Conservation (phyloP, 1,139 yeast species). For the Saccharomycopsis hybrid region DNA sequence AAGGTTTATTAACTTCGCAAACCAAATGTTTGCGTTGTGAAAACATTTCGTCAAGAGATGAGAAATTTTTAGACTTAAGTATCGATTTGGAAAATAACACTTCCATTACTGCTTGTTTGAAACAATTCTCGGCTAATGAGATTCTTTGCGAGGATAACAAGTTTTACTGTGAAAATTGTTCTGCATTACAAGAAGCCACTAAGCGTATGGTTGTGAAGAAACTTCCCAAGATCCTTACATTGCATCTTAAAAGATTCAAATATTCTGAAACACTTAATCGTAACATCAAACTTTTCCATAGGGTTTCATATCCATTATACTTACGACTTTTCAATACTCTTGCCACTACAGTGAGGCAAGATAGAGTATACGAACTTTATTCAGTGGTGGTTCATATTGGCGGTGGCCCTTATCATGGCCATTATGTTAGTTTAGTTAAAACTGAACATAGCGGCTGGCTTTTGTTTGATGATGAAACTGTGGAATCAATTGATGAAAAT, state of each 20-base stretch:
- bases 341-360: slow-evolving; percentile 36
- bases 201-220: slow-evolving; percentile 79
- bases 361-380: slow-evolving; percentile 68
- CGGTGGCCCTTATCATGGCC: slow-evolving; percentile 98
- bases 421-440: slow-evolving; percentile 82
- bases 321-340: slow-evolving; percentile 74
- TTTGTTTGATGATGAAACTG: slow-evolving; percentile 90
- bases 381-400: slow-evolving; percentile 93
- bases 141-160: slow-evolving; percentile 82
- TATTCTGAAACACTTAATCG: slow-evolving; percentile 78
- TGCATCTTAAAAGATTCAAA: slow-evolving; percentile 87
- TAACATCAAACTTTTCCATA: slow-evolving; percentile 80
- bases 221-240: slow-evolving; percentile 71
- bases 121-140: slow-evolving; percentile 80
- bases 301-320: slow-evolving; percentile 73
- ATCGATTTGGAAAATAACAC: slow-evolving; percentile 76
- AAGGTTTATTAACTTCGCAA: slow-evolving; percentile 80
- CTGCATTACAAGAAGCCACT: slow-evolving; percentile 90
- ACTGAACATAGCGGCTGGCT: slow-evolving; percentile 81
- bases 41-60: slow-evolving; percentile 77
- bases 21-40: slow-evolving; percentile 90
- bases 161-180: slow-evolving; percentile 87
- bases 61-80: slow-evolving; percentile 78
- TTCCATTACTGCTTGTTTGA: slow-evolving; percentile 68
- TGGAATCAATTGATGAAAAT: slow-evolving; percentile 77